Evolutionary conservation across 179 eudicot genomes (phyloP), one percentile per base, ranked within the genome.

Genomic region (Spinacia oleracea): DNA sequence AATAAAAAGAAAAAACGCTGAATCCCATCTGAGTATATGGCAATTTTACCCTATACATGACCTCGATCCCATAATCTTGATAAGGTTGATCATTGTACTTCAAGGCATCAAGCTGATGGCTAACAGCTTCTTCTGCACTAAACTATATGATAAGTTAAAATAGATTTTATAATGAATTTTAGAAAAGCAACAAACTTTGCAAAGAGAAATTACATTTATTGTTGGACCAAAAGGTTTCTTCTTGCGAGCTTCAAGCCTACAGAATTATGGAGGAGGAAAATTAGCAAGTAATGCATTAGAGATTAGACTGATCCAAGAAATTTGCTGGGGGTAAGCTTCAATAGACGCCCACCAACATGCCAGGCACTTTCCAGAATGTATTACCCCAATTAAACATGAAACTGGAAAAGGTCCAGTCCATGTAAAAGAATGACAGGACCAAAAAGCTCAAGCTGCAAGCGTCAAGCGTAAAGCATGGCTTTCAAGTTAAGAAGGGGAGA

Each of bases 101-200:
- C 83, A 95, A 84, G 59, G 97, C 97, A 83, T 95, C 98, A 77
- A 95, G 98, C 81, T 95, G 98, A 85, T 89, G 79, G 43, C 81
- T 78, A 25, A 95, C 91, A 71, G 97, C 94, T 85, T 93, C 98
- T 82, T 93, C 97, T 86, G 97, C 98, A 85, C 91, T 93, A 88
- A 87, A 91, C 98, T 94, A 90, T 78, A 86, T 46, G 80, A 79
- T 3, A 46, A 31, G 76, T 74, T 77, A 75, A 77, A 83, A 27
- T 78, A 62, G 72, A 79, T 66, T 63, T 23, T 55, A 60, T 40
- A 43, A 3, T 56, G 45, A 25, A 78, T 34, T 50, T 11, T 27
- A 56, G 42, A 48, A 38, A n/a, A 18, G 56, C 4, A 50, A 78
- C 6, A 25, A 58, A 69, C 40, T 59, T 35, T 20, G 42, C n/a